These are phyloP conservation scores for Chlamydomonas schloesseri DNA, from an alignment of 139 green algal species.

Conservation along the genomic window DNA sequence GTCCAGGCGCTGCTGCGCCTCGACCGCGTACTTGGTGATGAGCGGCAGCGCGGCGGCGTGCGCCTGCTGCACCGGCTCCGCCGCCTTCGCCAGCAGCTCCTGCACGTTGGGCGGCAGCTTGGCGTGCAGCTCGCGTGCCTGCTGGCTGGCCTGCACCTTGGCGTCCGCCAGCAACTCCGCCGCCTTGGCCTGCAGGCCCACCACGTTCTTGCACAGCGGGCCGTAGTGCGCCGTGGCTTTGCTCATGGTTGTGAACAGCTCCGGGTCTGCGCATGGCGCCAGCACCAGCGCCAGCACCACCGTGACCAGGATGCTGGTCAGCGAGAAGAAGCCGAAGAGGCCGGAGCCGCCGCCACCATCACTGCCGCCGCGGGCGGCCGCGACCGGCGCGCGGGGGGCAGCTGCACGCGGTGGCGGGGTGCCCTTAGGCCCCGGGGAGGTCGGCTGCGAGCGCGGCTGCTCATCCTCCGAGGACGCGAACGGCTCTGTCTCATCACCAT, in stretches of 20 bases:
- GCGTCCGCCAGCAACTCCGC: not conserved
- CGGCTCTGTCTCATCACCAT: not conserved
- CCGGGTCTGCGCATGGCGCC: not conserved
- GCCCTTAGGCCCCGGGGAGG: not conserved
- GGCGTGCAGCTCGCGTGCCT: not conserved
- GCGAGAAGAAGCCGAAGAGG: not conserved
- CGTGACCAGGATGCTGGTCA: not conserved
- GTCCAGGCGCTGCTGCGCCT: not conserved
- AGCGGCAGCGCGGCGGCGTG: not conserved
- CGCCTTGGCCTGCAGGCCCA: not conserved
- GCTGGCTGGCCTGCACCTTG: not conserved
- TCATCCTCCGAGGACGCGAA: slow-evolving; percentile 31
- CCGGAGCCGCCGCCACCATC: too few species aligned
- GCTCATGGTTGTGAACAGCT: not conserved
- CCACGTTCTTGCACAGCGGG: not conserved
- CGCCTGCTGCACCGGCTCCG: not conserved
- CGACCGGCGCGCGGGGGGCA: not conserved
- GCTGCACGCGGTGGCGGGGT: not conserved
- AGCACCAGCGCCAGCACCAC: not conserved
- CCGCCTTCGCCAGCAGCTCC: not conserved
- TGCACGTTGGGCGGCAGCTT: not conserved
- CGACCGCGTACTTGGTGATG: not conserved
- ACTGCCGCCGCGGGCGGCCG: not conserved
- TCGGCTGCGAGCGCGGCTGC: not conserved
- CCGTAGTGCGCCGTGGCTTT: not conserved